Base-by-base conservation (phyloP, 129 eudicot species). In the Lactuca sativa region DNA sequence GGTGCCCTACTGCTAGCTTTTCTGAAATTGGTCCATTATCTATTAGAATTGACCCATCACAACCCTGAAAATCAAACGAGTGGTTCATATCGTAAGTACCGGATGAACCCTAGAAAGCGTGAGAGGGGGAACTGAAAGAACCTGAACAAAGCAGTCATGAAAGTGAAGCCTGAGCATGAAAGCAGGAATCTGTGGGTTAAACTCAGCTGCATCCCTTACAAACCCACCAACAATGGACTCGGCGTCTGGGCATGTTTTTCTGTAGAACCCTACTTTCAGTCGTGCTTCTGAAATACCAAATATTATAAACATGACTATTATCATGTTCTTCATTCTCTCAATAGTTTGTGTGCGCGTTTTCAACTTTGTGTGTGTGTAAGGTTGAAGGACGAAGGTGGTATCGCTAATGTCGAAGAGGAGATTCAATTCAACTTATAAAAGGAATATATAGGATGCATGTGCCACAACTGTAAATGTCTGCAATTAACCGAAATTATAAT, bases 131-230 rank as follows among this genome's bases (percentile, higher is more conserved):
- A 54, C 4, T 8, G 36, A 66, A 40, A 62, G 58, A 38, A 89
- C 96, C 85, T 82, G 67, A 59, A 90, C 95, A 71, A 90, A 87
- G 49, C 97, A 90, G 66, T 90, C 97, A 43, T 90, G 97, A 64
- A 91, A 91, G 40, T 85, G 97, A 67, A 91, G 83, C 51, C 95
- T 64, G 51, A 87, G 89, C 86, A 90, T 67, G 66, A 63, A 71
- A 43, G 97, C 84, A 56, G 85, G 78, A 17, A 62, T 34, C 13
- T 54, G 80, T 12, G 77, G 60, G 34, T 83, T 62, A 14, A 82
- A 73, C 6, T 58, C 49, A 37, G 82, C 40, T 9, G 80, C 81
- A 43, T 81, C 77, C 17, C 82, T 76, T 11, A 91, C 86, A 15
- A 87, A 74, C 1, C 48, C 18, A 37, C 69, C 32, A 43, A 91